Evolutionary conservation across 768 basidiomycete species (phyloP).

Genomic region (Mycena vulgaris): DNA sequence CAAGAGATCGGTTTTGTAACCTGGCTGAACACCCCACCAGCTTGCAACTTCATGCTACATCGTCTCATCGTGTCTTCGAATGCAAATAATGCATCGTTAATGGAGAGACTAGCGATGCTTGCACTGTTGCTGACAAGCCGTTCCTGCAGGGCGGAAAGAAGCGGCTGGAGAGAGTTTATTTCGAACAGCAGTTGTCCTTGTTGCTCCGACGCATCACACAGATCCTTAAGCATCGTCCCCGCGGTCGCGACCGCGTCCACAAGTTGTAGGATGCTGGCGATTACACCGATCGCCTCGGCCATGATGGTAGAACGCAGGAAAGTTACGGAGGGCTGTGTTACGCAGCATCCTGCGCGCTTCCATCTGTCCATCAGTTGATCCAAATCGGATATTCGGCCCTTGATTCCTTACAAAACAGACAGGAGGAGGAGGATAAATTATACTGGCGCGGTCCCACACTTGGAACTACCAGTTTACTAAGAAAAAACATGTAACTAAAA

Average conservation of each 20-base stretch:
- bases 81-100: too few species aligned
- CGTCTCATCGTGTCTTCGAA: neutral
- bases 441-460: too few species aligned
- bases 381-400: too few species aligned
- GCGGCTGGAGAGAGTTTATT: neutral
- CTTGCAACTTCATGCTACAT: neutral
- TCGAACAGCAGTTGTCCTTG: neutral
- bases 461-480: too few species aligned
- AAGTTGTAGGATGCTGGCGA: too few species aligned
- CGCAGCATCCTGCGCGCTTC: too few species aligned
- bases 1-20: slow-evolving; percentile 7
- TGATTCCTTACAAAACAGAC: too few species aligned
- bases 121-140: neutral
- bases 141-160: neutral
- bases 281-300: neutral
- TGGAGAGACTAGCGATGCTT: too few species aligned
- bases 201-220: neutral
- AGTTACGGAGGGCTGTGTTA: too few species aligned
- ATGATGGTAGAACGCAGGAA: neutral
- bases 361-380: too few species aligned
- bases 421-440: too few species aligned
- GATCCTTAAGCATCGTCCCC: neutral
- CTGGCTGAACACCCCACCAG: neutral
- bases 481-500: too few species aligned
- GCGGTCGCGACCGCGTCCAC: neutral